Conservation (phyloP, 805 yeast genomes). For the Metschnikowia anglica region DNA sequence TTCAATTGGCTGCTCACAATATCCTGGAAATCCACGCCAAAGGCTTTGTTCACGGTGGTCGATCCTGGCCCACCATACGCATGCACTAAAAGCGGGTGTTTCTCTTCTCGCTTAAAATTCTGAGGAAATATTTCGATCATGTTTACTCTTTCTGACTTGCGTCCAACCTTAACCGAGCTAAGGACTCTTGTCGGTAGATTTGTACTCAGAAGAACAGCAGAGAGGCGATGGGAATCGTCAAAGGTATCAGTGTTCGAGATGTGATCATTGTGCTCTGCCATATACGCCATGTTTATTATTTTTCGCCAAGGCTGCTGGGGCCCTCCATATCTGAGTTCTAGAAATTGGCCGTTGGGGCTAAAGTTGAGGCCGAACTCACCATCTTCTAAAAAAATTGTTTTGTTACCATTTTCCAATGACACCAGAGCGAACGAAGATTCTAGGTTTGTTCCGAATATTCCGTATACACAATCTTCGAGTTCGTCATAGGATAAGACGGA, state of each 20-base stretch:
- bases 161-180: constrained; percentile 30
- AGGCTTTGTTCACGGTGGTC: constrained; percentile 50
- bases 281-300: constrained; percentile 21
- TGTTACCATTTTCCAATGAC: constrained; percentile 2
- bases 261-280: constrained; percentile 10
- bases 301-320: constrained; percentile 29
- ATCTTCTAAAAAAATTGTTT: constrained; percentile 7
- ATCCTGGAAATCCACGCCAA: constrained; percentile 56
- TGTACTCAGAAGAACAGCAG: constrained; percentile 28
- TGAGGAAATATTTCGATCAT: constrained; percentile 65
- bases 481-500: constrained; percentile 21
- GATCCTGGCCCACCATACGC: constrained; percentile 86
- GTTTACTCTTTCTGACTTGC: constrained; percentile 40
- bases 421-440: constrained; percentile 14
- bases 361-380: constrained; percentile 21
- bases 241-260: constrained; percentile 18
- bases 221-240: constrained; percentile 22
- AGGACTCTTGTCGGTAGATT: constrained; percentile 54
- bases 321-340: constrained; percentile 23
- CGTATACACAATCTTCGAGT: constrained; percentile 19
- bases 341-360: constrained; percentile 25
- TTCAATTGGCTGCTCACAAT: constrained; percentile 55
- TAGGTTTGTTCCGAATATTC: constrained; percentile 18
- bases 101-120: constrained; percentile 42
- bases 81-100: constrained; percentile 65